phyloP scores from a whole-genome alignment of 1,139 yeast species.

The Candida freyschussii region DNA sequence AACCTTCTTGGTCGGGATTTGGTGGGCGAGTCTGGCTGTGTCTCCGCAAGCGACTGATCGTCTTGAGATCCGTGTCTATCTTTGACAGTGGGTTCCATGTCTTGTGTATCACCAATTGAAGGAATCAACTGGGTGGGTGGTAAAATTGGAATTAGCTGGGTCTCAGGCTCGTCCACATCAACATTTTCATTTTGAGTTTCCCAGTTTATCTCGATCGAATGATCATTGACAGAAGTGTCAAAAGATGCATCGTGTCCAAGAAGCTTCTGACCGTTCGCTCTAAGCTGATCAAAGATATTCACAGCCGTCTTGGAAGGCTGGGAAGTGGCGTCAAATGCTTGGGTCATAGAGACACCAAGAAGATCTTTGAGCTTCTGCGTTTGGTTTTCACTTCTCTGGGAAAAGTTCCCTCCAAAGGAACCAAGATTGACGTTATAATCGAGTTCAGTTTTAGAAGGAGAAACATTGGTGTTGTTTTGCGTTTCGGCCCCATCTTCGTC shows the following conservation, averaged over 20 bases:
- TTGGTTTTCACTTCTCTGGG: slow-evolving; percentile 12
- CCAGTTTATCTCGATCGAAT: slow-evolving; percentile 3
- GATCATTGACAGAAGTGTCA: slow-evolving; percentile 5
- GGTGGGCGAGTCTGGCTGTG: slow-evolving; percentile 1
- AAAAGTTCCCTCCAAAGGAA: slow-evolving; percentile 30
- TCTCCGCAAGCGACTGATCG: too few species aligned
- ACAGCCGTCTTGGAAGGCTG: slow-evolving; percentile 5
- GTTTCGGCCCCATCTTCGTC: slow-evolving; percentile 10
- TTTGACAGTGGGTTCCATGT: too few species aligned
- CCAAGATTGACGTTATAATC: slow-evolving; percentile 29
- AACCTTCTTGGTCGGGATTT: slow-evolving; percentile 4
- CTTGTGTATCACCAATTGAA: too few species aligned
- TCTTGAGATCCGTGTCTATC: too few species aligned
- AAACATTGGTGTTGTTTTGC: slow-evolving; percentile 3
- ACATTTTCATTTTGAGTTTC: neutral
- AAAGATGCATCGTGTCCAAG: slow-evolving; percentile 12
- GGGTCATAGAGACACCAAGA: slow-evolving; percentile 17
- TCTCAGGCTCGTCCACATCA: slow-evolving; percentile 13
- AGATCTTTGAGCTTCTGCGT: slow-evolving; percentile 14
- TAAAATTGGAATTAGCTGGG: slow-evolving; percentile 12
- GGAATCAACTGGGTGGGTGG: too few species aligned
- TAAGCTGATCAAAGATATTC: slow-evolving; percentile 15
- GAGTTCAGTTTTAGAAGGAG: slow-evolving; percentile 2
- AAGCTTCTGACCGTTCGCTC: slow-evolving; percentile 8
- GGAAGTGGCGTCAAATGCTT: slow-evolving; percentile 20